Evolutionary conservation across 441 rosid genomes (phyloP).

Genomic region (Gossypium gossypioides): DNA sequence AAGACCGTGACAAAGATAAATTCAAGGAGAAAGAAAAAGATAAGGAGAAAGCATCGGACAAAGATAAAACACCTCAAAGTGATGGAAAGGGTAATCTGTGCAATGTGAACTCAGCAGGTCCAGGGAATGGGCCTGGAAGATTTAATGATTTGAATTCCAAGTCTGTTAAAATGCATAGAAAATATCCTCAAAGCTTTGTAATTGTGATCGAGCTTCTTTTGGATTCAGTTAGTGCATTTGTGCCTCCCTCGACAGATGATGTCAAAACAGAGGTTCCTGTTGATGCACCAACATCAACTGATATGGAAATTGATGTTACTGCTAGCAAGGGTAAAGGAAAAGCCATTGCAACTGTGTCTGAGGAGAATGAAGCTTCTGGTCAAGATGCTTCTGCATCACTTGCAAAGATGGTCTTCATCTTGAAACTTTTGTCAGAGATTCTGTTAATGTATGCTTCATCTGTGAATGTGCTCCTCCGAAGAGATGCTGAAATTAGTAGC

Average conservation of each 20-base stretch:
- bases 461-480: slow-evolving; percentile 70
- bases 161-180: slow-evolving; percentile 61
- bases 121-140: slow-evolving; percentile 43
- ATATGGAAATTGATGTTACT: slow-evolving; percentile 91
- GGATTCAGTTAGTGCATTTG: slow-evolving; percentile 57
- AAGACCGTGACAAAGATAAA: slow-evolving; percentile 85
- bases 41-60: slow-evolving; percentile 58
- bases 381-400: slow-evolving; percentile 68
- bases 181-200: slow-evolving; percentile 72
- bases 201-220: slow-evolving; percentile 83
- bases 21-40: slow-evolving; percentile 68
- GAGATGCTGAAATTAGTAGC: slow-evolving; percentile 68
- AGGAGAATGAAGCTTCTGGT: slow-evolving; percentile 39
- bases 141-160: slow-evolving; percentile 50
- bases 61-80: slow-evolving; percentile 43
- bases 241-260: slow-evolving; percentile 65
- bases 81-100: slow-evolving; percentile 61
- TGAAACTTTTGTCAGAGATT: slow-evolving; percentile 89
- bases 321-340: slow-evolving; percentile 80
- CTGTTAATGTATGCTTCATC: slow-evolving; percentile 79
- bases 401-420: slow-evolving; percentile 81
- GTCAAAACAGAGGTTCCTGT: slow-evolving; percentile 23
- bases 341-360: slow-evolving; percentile 59
- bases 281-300: slow-evolving; percentile 42
- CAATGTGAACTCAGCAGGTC: slow-evolving; percentile 22